Percentiles rank a stretch among this genome's conserved stretches.
Conservation (phyloP, 1,284 basidiomycete species). For the Heterobasidion irregulare region DNA sequence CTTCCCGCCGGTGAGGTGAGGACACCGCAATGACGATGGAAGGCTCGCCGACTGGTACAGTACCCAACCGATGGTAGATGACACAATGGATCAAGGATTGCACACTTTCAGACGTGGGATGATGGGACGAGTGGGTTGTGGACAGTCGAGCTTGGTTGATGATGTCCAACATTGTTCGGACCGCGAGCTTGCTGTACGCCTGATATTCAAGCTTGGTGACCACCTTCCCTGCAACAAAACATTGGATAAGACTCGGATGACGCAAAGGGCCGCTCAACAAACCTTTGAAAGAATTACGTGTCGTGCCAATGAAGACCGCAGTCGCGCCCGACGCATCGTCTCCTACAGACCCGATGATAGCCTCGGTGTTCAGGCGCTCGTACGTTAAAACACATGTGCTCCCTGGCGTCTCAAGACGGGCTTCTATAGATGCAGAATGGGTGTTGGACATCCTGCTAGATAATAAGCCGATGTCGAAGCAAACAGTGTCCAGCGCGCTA, state of each 20-base stretch:
- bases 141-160: slow-evolving; percentile 37
- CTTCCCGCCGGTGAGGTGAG: slow-evolving; percentile 77
- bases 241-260: background rate
- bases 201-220: slow-evolving; percentile 76
- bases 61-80: slow-evolving; percentile 74
- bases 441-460: slow-evolving; percentile 2
- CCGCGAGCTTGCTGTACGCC: slow-evolving; percentile 76
- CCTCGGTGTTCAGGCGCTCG: slow-evolving; percentile 42
- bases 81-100: slow-evolving; percentile 43
- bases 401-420: slow-evolving; percentile 33
- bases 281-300: slow-evolving; percentile 57
- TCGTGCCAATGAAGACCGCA: slow-evolving; percentile 69
- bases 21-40: slow-evolving; percentile 84
- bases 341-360: slow-evolving; percentile 52
- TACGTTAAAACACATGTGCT: slow-evolving; percentile 57
- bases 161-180: slow-evolving; percentile 69
- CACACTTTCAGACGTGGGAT: slow-evolving; percentile 19
- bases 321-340: slow-evolving; percentile 63
- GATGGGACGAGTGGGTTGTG: slow-evolving; percentile 35
- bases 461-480: no score
- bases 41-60: slow-evolving; percentile 70
- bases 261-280: background rate
- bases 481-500: no score
- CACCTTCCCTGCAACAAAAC: slow-evolving; percentile 43
- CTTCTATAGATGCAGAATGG: slow-evolving; percentile 36